Conservation (phyloP, 2,329 filamentous ascomycete genomes). For the Ceratocystis albifundus region DNA sequence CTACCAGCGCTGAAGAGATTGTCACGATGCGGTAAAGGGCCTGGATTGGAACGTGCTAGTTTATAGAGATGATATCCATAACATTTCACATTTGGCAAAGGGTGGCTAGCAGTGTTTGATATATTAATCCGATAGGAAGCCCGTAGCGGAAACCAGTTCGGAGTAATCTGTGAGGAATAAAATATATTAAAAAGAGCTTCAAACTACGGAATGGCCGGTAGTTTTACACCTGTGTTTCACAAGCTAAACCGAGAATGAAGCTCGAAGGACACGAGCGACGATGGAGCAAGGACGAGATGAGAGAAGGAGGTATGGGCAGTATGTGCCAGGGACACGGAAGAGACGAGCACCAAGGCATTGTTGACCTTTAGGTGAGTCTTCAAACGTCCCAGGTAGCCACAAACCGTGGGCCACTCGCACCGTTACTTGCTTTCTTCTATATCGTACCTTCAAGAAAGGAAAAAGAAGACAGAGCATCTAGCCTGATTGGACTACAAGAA, state of each 20-base stretch:
- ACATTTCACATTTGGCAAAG: not conserved
- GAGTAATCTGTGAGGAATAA: slow-evolving; percentile 13
- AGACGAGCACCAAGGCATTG: not conserved
- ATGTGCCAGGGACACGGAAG: not conserved
- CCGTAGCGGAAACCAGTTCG: not conserved
- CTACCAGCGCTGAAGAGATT: slow-evolving; percentile 64
- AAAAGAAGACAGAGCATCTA: not conserved
- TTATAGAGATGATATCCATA: slow-evolving; percentile 11
- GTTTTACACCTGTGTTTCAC: not conserved
- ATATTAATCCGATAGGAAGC: slow-evolving; percentile 7
- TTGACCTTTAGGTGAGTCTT: not conserved
- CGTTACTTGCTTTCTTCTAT: not conserved
- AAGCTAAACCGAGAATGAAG: not conserved
- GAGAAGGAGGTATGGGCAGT: not conserved
- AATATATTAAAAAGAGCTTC: slow-evolving; percentile 1
- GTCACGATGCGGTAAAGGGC: slow-evolving; percentile 41
- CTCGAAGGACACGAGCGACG: not conserved
- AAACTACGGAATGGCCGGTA: not conserved
- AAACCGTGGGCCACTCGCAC: not conserved
- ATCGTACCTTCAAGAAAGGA: not conserved
- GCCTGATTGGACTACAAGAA: slow-evolving; percentile 1
- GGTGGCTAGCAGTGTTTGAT: not conserved
- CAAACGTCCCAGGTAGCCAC: not conserved
- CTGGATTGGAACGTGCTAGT: not conserved
- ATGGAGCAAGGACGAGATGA: not conserved